Base-by-base conservation (phyloP, 305 asterid species). In the Fraxinus ornus region DNA sequence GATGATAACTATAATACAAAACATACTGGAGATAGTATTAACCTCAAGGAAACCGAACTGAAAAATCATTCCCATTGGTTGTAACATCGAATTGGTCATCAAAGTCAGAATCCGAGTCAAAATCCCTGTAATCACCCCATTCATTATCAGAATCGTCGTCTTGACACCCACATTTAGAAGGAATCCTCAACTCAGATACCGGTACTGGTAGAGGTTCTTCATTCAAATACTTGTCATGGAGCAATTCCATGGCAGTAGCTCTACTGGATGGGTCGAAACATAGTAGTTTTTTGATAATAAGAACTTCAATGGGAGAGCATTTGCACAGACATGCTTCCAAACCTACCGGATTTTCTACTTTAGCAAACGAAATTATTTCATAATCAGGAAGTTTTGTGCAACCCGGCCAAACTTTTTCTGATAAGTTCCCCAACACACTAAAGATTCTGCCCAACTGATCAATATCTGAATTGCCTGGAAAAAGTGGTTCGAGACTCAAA, bases 381-480 rank as follows among this genome's bases (percentile, higher is more conserved):
- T 89, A 96, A 88, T 94, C 99, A 10, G 97, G 98, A 52, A 96
- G 97, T 30, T 92, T 86, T 8, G 75, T 83, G 37, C 98, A 96
- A 62, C 90, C 97, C 19, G 98, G 95, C 99, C 99, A 96, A 66
- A 84, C 88, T 68, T 93, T 97, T 76, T 89, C 91, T 0, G 92
- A 86, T 80, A 96, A 84, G 88, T 93, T 90, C 36, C 99, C 99
- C 82, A 96, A 85, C 78, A 92, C 78, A 39, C 80, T 85, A 77
- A 94, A 92, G 70, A 96, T 91, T 80, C 83, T 90, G 52, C 93
- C 88, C 74, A 96, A 85, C 89, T 96, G 99, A 84, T 96, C 99
- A 52, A 96, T 93, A 85, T 94, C 99, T 3, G 99, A 92, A 72
- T 79, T 83, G 75, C 99, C 99, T 0, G 97, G 95, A 82, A 96